Percentiles rank a stretch among this genome's conserved stretches.
These are phyloP conservation scores for Zizania latifolia DNA, from an alignment of 176 grass and related monocot species.

Conservation along the genomic window DNA sequence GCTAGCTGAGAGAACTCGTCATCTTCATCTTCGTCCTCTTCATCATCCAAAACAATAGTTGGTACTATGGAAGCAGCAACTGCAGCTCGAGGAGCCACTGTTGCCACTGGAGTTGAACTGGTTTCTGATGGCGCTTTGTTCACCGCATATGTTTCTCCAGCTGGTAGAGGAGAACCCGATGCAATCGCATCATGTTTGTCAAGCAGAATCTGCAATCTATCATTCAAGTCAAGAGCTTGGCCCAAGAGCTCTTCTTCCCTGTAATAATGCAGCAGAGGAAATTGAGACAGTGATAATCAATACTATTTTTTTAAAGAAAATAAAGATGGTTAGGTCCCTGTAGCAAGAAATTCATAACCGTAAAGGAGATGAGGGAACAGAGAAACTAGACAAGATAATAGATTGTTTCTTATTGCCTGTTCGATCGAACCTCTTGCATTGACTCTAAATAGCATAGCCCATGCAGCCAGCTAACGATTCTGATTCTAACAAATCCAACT, in stretches of 20 bases:
- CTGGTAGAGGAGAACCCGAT: slow-evolving; percentile 49
- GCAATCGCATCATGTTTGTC: slow-evolving; percentile 68
- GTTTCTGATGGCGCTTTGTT: neutral
- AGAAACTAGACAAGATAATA: too few relatives aligned
- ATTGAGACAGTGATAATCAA: neutral
- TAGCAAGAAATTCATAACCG: too few relatives aligned
- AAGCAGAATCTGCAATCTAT: slow-evolving; percentile 64
- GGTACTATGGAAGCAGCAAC: slow-evolving; percentile 17
- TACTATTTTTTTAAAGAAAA: too few relatives aligned
- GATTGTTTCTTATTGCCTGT: too few relatives aligned
- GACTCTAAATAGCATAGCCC: too few relatives aligned
- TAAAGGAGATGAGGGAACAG: too few relatives aligned
- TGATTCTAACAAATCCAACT: too few relatives aligned
- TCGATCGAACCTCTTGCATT: too few relatives aligned
- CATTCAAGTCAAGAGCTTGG: slow-evolving; percentile 74
- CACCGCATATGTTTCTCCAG: slow-evolving; percentile 26
- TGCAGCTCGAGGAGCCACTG: slow-evolving; percentile 24
- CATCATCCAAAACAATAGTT: slow-evolving; percentile 18
- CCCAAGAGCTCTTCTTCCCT: slow-evolving; percentile 69
- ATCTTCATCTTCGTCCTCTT: slow-evolving; percentile 55
- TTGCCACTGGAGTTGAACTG: neutral
- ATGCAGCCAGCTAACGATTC: too few relatives aligned
- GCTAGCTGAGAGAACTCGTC: slow-evolving; percentile 76
- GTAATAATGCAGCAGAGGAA: slow-evolving; percentile 20
- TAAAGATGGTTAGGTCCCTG: too few relatives aligned